These are phyloP conservation scores for Lizanozyma gosingica DNA, from an alignment of 1,139 yeast genomes.

Conservation along the genomic window DNA sequence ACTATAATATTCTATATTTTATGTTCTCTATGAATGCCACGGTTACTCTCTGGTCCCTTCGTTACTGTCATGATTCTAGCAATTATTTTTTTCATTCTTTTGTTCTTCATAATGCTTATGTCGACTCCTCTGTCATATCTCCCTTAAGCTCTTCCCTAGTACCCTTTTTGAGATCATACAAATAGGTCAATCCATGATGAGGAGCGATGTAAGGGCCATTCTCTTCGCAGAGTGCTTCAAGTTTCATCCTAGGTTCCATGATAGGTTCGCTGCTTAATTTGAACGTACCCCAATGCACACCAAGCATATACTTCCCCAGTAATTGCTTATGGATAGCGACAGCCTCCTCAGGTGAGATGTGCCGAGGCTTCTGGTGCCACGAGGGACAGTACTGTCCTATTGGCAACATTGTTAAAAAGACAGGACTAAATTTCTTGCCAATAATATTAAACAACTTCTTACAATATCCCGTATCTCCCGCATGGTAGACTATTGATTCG, in stretches of 20 bases:
- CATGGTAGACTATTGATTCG: constrained; percentile 72
- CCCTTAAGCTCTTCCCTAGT: background rate
- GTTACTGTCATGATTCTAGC: no score
- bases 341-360: constrained; percentile 75
- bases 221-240: constrained; percentile 17
- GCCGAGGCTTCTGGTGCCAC: constrained; percentile 91
- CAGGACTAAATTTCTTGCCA: constrained; percentile 53
- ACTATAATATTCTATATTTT: no score
- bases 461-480: constrained; percentile 91
- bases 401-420: constrained; percentile 67
- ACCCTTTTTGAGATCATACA: constrained; percentile 19
- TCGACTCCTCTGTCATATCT: constrained; percentile 1
- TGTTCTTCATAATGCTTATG: no score
- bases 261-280: constrained; percentile 82
- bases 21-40: no score
- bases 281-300: constrained; percentile 96
- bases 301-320: constrained; percentile 56
- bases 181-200: constrained; percentile 34
- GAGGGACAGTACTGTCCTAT: constrained; percentile 94
- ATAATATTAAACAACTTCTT: constrained; percentile 60
- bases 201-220: constrained; percentile 23
- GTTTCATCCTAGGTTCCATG: constrained; percentile 58
- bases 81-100: no score
- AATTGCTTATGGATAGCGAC: constrained; percentile 57
- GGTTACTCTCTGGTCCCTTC: no score